Conservation (phyloP, 441 rosid genomes). For the Mallotus repandus region DNA sequence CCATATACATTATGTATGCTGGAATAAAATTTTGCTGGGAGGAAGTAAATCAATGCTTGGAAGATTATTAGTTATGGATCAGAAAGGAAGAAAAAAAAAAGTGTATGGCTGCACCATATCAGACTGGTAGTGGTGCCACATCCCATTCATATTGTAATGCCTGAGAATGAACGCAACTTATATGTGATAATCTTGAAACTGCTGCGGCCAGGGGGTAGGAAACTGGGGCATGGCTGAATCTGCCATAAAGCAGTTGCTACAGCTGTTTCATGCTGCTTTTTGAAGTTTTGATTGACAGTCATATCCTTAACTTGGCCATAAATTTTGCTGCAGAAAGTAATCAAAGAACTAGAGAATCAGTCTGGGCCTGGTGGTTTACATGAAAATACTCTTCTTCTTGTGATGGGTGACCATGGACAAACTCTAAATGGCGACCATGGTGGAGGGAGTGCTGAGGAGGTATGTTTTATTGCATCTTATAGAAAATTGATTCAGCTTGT, state of each 20-base stretch:
- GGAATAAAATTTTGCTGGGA: neutral
- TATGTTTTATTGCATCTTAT: conserved; percentile 22
- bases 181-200: neutral
- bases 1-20: neutral
- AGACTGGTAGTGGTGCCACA: neutral
- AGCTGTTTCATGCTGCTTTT: conserved; percentile 7
- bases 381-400: conserved; percentile 84
- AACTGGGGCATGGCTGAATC: neutral
- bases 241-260: neutral
- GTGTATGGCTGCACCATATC: neutral
- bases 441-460: conserved; percentile 98
- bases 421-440: conserved; percentile 98
- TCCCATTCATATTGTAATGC: neutral
- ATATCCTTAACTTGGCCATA: conserved; percentile 3
- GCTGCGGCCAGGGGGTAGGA: neutral
- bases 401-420: conserved; percentile 99
- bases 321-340: conserved; percentile 55
- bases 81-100: neutral
- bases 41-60: neutral
- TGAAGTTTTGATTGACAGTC: neutral
- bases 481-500: conserved; percentile 8
- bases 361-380: conserved; percentile 83
- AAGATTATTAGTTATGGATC: neutral
- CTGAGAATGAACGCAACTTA: neutral
- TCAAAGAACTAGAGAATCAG: conserved; percentile 56